Percentiles rank a stretch among this genome's conserved stretches.
These are phyloP conservation scores for Chaetoscypha palmicola DNA, from an alignment of 2,329 filamentous ascomycete species.

Conservation along the genomic window DNA sequence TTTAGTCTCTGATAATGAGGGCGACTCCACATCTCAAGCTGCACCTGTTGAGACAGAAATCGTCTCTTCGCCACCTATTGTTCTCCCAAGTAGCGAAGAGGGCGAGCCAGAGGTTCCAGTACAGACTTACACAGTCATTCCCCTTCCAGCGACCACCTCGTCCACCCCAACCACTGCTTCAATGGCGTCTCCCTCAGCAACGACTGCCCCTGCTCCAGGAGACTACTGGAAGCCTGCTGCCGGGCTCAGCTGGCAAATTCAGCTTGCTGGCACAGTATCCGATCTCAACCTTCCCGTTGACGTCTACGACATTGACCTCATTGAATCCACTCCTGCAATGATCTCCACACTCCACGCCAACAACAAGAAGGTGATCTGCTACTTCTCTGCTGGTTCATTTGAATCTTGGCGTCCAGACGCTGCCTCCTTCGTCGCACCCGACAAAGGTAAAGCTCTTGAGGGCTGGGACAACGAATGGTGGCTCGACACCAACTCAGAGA, in stretches of 20 bases:
- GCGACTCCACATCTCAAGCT: neutral
- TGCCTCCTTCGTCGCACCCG: conserved; percentile 43
- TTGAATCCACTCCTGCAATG: conserved; percentile 39
- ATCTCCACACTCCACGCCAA: conserved; percentile 41
- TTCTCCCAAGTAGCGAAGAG: neutral
- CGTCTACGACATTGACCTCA: conserved; percentile 34
- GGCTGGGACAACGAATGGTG: conserved; percentile 62
- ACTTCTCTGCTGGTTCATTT: conserved; percentile 64
- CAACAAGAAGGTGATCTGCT: conserved; percentile 61
- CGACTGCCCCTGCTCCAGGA: conserved; percentile 1
- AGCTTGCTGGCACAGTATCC: conserved; percentile 1
- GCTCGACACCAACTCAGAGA: conserved; percentile 49
- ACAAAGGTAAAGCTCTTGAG: conserved; percentile 50
- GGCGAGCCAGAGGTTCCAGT: neutral
- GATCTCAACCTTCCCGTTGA: conserved; percentile 20
- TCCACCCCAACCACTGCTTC: neutral
- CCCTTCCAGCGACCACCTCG: neutral
- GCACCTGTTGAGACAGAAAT: neutral
- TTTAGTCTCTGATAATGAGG: neutral
- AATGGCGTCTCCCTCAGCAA: neutral
- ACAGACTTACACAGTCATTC: neutral
- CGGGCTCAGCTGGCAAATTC: conserved; percentile 11
- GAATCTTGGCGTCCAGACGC: conserved; percentile 54
- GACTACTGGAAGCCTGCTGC: conserved; percentile 9
- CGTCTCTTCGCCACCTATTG: neutral